Conservation (phyloP, 1,284 basidiomycete species). For the Austroboletus niveus region DNA sequence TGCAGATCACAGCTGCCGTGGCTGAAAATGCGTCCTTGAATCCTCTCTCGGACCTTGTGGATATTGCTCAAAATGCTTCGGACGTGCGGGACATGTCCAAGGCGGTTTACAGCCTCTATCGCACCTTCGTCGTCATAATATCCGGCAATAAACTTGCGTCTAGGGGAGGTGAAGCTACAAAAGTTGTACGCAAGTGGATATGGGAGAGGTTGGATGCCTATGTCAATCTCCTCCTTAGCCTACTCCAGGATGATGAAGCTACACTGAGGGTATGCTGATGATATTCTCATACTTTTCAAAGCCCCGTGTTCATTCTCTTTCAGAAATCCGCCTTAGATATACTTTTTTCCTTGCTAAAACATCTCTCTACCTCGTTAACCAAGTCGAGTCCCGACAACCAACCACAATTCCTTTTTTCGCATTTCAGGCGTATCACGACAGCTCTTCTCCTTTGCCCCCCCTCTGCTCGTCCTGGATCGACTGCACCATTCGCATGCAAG, state of each 20-base stretch:
- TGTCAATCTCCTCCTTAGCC: conserved; percentile 61
- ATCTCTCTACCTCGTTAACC: conserved; percentile 68
- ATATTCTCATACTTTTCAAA: not conserved
- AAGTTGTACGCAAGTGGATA: conserved; percentile 74
- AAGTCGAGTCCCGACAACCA: conserved; percentile 36
- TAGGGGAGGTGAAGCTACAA: conserved; percentile 51
- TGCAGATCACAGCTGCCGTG: conserved; percentile 48
- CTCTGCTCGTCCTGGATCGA: conserved; percentile 40
- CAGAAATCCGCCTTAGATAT: conserved; percentile 78
- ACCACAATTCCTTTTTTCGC: conserved; percentile 68
- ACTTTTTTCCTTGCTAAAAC: conserved; percentile 77
- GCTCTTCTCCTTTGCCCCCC: conserved; percentile 62
- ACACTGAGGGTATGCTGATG: conserved; percentile 48
- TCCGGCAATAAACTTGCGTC: conserved; percentile 54
- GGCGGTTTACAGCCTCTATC: conserved; percentile 79
- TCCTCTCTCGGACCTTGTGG: conserved; percentile 72
- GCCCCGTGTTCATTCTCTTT: conserved; percentile 6
- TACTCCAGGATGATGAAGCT: conserved; percentile 74
- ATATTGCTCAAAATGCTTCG: conserved; percentile 45
- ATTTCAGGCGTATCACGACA: conserved; percentile 65
- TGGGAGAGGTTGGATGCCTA: conserved; percentile 69
- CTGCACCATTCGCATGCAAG: conserved; percentile 29
- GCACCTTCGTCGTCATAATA: conserved; percentile 72
- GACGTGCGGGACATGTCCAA: conserved; percentile 65
- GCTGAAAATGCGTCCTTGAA: conserved; percentile 68